These are phyloP conservation scores for Ceraceosorus guamensis DNA, from an alignment of 1,284 basidiomycete species.

Conservation along the genomic window DNA sequence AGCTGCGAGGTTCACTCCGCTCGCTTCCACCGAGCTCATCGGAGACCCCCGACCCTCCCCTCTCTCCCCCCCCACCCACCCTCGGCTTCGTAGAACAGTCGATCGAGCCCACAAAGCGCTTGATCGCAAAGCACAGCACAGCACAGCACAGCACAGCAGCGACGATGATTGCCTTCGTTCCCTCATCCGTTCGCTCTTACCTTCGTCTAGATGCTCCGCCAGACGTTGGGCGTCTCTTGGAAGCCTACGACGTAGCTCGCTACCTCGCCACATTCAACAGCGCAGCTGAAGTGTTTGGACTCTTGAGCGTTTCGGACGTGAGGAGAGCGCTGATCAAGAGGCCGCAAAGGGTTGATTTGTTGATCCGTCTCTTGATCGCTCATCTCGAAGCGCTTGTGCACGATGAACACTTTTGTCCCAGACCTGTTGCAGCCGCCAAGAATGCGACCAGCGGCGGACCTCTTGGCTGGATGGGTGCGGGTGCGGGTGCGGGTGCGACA, in stretches of 20 bases:
- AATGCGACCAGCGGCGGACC: constrained; percentile 15
- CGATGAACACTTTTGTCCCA: constrained; percentile 27
- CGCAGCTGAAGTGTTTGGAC: constrained; percentile 28
- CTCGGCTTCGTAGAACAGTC: too few species aligned
- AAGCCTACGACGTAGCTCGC: background rate
- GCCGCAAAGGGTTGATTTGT: constrained; percentile 38
- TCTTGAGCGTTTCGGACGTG: constrained; percentile 30
- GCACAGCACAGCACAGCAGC: too few species aligned
- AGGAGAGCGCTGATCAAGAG: constrained; percentile 20
- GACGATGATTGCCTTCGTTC: background rate
- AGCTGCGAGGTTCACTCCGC: too few species aligned
- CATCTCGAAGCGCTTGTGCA: constrained; percentile 39
- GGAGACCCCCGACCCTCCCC: too few species aligned
- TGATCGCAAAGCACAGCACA: too few species aligned
- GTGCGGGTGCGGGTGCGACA: background rate
- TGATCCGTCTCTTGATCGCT: constrained; percentile 35
- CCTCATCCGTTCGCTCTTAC: background rate
- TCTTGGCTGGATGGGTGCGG: constrained; percentile 13
- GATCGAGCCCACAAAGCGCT: too few species aligned
- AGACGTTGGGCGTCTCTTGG: background rate
- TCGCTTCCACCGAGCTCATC: too few species aligned
- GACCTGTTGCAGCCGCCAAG: constrained; percentile 6
- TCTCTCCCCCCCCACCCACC: too few species aligned
- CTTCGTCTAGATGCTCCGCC: background rate
- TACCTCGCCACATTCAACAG: constrained; percentile 18